Evolutionary conservation across 768 basidiomycete species (phyloP).

Genomic region (Suillus hirtellus): DNA sequence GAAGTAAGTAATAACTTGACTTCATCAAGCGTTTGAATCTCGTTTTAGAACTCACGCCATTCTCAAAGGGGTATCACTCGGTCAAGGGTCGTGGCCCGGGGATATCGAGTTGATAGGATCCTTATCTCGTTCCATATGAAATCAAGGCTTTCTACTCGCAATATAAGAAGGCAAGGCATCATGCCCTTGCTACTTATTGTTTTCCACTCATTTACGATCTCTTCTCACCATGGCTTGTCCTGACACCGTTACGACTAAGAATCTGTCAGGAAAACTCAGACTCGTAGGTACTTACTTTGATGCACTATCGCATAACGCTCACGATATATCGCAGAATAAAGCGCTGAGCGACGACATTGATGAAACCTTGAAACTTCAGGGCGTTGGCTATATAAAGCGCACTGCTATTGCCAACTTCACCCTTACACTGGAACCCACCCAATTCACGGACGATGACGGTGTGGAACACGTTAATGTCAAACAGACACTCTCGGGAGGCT

Average conservation of each 20-base stretch:
- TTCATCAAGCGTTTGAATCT: background rate
- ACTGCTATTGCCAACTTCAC: slow-evolving; percentile 54
- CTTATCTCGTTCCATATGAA: background rate
- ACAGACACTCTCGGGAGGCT: slow-evolving; percentile 59
- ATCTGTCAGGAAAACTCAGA: slow-evolving; percentile 1
- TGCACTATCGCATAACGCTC: background rate
- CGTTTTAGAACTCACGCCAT: background rate
- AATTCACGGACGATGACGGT: slow-evolving; percentile 55
- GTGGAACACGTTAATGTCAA: slow-evolving; percentile 65
- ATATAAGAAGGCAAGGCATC: background rate
- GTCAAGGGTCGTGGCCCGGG: background rate
- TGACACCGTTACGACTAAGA: background rate
- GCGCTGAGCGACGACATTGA: slow-evolving; percentile 56
- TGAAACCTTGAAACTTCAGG: slow-evolving; percentile 59
- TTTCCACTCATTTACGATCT: background rate
- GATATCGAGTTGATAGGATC: background rate
- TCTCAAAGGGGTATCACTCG: background rate
- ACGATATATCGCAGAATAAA: slow-evolving; percentile 51
- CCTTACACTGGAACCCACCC: slow-evolving; percentile 55
- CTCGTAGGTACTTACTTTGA: background rate
- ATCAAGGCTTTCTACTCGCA: background rate
- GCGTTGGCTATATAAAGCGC: slow-evolving; percentile 66
- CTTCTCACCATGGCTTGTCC: slow-evolving; percentile 5
- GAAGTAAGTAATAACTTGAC: background rate
- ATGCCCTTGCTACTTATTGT: background rate